Evolutionary conservation across 2,329 filamentous ascomycete genomes (phyloP).

Genomic region (Tolypocladium tundrense): DNA sequence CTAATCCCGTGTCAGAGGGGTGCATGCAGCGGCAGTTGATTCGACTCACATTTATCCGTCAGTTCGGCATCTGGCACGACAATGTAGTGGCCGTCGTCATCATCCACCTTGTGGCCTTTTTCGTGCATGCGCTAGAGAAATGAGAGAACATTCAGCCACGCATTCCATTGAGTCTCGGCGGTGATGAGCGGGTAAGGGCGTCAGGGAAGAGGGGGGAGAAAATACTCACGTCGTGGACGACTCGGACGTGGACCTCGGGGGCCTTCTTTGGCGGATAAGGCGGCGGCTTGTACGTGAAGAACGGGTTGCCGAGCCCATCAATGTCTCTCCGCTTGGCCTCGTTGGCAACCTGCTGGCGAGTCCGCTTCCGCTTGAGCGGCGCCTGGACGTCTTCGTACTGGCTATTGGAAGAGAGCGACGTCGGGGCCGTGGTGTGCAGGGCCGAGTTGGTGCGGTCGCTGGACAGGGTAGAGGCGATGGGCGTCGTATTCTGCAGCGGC

Average conservation of each 20-base stretch:
- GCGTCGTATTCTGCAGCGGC: conserved; percentile 55
- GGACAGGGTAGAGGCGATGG: conserved; percentile 62
- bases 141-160: neutral
- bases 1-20: conserved; percentile 32
- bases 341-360: conserved; percentile 69
- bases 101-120: conserved; percentile 70
- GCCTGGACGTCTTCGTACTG: conserved; percentile 55
- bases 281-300: conserved; percentile 74
- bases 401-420: conserved; percentile 57
- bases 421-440: conserved; percentile 78
- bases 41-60: conserved; percentile 74
- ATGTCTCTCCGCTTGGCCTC: conserved; percentile 71
- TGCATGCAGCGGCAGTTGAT: no score
- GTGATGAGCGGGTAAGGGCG: neutral
- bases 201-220: neutral
- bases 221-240: conserved; percentile 51
- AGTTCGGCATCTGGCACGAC: conserved; percentile 78
- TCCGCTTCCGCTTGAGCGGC: conserved; percentile 88
- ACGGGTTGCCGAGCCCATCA: conserved; percentile 60
- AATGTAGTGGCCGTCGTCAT: conserved; percentile 95
- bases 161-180: neutral
- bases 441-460: conserved; percentile 75
- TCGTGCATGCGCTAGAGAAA: conserved; percentile 24
- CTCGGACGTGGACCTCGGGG: conserved; percentile 58
- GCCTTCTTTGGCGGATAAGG: conserved; percentile 86